Base-by-base conservation (phyloP, 2,329 filamentous ascomycete genomes). In the Ceratocystis diversiconidia region DNA sequence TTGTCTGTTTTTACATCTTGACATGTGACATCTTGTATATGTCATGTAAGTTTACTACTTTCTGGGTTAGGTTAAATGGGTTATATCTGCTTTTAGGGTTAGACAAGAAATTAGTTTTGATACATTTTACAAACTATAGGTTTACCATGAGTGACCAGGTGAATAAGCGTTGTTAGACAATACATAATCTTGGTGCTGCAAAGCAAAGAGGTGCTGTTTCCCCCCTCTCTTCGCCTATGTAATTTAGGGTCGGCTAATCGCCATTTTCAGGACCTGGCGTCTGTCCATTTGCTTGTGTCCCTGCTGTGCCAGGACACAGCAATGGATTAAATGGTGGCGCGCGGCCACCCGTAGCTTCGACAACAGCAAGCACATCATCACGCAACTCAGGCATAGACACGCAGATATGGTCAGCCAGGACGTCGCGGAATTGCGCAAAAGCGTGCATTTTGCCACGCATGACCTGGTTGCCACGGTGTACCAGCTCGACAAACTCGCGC, bases 401-500 rank as follows among this genome's bases (percentile, higher is more conserved):
- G 48, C 75, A 75, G 73, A 86, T 82, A 73, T 85, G 79, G 64
- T 77, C 76, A 12, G 84, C 85, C 1, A 88, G 76, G 28, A 84
- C 77, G 74, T 88, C 84, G 64, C 84, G 76, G 72, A 88, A 87
- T 36, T 74, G 70, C 10, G 73, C 77, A 72, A 87, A 88, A 44
- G 85, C 85, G 70, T 75, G 73, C 74, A 80, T 77, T 77, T 87
- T 88, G 65, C 85, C 85, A 70, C 81, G 79, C 76, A 86, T 80
- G 68, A 85, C 76, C 78, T 88, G 85, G 76, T 88, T 88, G 50
- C 81, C 79, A 60, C 84, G 78, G 65, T 85, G 77, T 28, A 85
- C 84, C 63, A 85, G 78, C 80, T 88, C 85, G 71, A 88, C 85
- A 71, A 88, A 88, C 76, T 88, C 85, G 71, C 85, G 79, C 65